These are phyloP conservation scores for Mortierella alpina DNA, from an alignment of 192 early-diverging fungal species.

Conservation along the genomic window DNA sequence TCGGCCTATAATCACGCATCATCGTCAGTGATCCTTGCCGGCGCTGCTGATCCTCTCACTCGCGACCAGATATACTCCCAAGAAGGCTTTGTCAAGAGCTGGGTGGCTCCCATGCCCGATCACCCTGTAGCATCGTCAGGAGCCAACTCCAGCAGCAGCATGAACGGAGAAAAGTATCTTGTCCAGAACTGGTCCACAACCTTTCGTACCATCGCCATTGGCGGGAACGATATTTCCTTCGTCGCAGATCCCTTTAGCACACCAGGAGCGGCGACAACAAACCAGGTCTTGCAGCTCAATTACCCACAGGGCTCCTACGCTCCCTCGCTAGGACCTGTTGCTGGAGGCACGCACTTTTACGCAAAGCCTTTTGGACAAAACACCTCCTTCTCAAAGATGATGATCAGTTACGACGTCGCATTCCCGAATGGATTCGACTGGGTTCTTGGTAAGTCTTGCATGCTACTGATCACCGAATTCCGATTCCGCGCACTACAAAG, in stretches of 20 bases:
- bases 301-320: constrained; percentile 61
- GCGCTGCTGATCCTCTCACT: constrained; percentile 21
- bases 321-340: constrained; percentile 31
- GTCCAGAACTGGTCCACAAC: constrained; percentile 41
- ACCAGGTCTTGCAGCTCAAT: constrained; percentile 46
- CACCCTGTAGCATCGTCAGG: constrained; percentile 6
- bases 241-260: constrained; percentile 50
- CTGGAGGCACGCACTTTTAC: constrained; percentile 60
- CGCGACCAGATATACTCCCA: constrained; percentile 34
- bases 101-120: constrained; percentile 55
- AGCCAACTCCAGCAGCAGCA: not conserved
- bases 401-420: constrained; percentile 59
- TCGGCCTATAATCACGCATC: constrained; percentile 1
- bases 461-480: too few species aligned
- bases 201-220: constrained; percentile 43
- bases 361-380: constrained; percentile 51
- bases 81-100: constrained; percentile 45
- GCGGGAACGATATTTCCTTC: constrained; percentile 48
- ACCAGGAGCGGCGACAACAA: not conserved
- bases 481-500: not conserved
- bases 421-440: constrained; percentile 60
- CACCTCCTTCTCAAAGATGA: constrained; percentile 49
- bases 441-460: constrained; percentile 47
- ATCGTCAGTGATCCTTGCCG: not conserved
- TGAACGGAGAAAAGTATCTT: constrained; percentile 14